Base-by-base conservation (phyloP, 805 yeast genomes). In the Spathaspora gorwiae region DNA sequence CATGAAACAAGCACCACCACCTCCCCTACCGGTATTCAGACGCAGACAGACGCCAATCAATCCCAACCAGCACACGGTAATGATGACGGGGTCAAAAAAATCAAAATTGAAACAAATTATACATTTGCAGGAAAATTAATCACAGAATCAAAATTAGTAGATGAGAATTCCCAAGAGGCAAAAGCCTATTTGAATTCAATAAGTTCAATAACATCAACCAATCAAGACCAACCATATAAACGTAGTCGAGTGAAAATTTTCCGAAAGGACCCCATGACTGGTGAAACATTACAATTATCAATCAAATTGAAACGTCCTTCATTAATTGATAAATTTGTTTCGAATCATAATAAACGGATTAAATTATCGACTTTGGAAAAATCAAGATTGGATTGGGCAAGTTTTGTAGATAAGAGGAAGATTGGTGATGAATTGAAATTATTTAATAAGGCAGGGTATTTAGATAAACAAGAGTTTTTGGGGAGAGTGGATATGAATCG, bases 381-480 rank as follows among this genome's bases (percentile, higher is more conserved):
- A 65, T 87, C 96, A 1, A 73, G 95, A 50, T 72, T 94, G 42
- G 99, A 94, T 65, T 94, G 98, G 96, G 95, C 95, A 1, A 80
- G 87, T 39, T 90, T 87, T 66, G 97, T 94, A 29, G 97, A 92
- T 65, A 77, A 85, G 52, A 82, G 83, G 51, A 90, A 90, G 45
- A 83, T 94, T 39, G 75, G 79, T 43, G 97, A 88, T 52, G 99
- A 94, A 50, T 76, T 94, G 58, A 76, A 75, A 40, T 75, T 79
- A 46, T 85, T 84, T 59, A 90, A 90, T 61, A 90, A 87, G 70
- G 94, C 83, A 43, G 99, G 99, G 7, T 94, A 83, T 65, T 68
- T 94, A 57, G 96, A 88, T 50, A 89, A 81, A 59, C 97, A 92
- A 63, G 97, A 87, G 53, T 94, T 94, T 76, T 71, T 94, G 57